Base-by-base conservation (phyloP, 106 monocot genomes). In the Dendrobium officinale region DNA sequence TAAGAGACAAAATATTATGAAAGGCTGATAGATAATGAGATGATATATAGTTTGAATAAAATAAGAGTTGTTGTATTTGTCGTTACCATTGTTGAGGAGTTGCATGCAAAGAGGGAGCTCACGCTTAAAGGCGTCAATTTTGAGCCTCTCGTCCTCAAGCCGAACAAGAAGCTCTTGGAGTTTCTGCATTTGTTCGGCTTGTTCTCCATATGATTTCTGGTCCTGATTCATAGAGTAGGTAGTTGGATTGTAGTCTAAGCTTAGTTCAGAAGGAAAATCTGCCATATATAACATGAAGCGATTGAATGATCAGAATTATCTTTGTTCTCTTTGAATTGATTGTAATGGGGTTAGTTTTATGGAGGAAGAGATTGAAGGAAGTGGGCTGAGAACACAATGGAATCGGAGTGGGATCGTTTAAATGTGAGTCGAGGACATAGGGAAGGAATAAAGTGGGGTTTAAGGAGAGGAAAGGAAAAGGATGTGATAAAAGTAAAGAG, bases 51-150 rank as follows among this genome's bases (percentile, higher is more conserved):
- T 44, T 44, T 44, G 44, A 44, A 44, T 44, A 44, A 33, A 22
- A 33, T 64, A 19, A 47, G 44, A 44, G 44, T 51, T 10, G 6
- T 22, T 4, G 4, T 22, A 24, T 48, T 48, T 6, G 44, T 13
- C 9, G 43, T 67, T 88, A 95, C 95, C 92, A 66, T 92, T 91
- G 79, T 89, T 93, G 84, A 96, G 95, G 75, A 96, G 91, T 51
- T 96, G 91, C 95, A 96, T 89, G 89, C 93, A 96, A 4, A 96
- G 89, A 77, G 95, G 95, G 2, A 96, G 92, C 83, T 96, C 95
- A 11, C 95, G 91, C 83, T 96, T 93, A 84, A 96, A 96, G 4
- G 91, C 95, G 29, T 96, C 92, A 59, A 96, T 96, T 89, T 96
- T 96, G 73, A 81, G 88, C 58, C 91, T 75, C 73, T 96, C 95